phyloP scores from a whole-genome alignment of 129 eudicot species.

The Helichrysum umbraculigerum region DNA sequence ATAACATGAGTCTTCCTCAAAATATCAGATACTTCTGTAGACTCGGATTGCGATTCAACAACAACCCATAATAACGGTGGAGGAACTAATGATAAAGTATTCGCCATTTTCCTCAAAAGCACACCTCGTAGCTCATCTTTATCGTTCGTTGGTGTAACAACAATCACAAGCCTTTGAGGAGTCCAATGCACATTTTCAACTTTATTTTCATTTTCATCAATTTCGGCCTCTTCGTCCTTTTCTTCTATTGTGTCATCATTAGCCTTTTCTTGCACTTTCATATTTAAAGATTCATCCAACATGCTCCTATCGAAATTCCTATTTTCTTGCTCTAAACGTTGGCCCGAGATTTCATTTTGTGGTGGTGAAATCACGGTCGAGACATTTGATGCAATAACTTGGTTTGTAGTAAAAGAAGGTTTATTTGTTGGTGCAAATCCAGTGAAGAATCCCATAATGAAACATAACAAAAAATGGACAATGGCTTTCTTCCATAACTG shows the following conservation, averaged over 20 bases:
- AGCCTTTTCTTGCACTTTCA: constrained; percentile 32
- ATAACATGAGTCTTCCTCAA: constrained; percentile 78
- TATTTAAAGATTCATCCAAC: constrained; percentile 38
- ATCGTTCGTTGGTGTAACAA: constrained; percentile 70
- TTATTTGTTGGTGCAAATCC: constrained; percentile 86
- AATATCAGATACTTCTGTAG: constrained; percentile 67
- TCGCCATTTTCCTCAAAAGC: constrained; percentile 59
- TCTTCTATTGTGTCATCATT: constrained; percentile 17
- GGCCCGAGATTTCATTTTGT: constrained; percentile 26
- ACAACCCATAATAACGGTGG: constrained; percentile 86
- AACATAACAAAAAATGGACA: constrained; percentile 82
- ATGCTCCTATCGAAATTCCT: constrained; percentile 43
- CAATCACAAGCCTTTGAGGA: constrained; percentile 60
- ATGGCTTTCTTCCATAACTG: constrained; percentile 79
- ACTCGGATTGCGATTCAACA: constrained; percentile 63
- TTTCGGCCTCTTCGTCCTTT: constrained; percentile 8
- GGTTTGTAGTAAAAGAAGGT: constrained; percentile 32
- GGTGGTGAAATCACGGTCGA: constrained; percentile 50
- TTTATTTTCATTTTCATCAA: neutral
- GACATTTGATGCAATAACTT: constrained; percentile 21
- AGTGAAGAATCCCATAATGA: constrained; percentile 84
- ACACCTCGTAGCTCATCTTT: constrained; percentile 53
- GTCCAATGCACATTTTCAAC: constrained; percentile 20
- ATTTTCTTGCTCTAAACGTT: constrained; percentile 21
- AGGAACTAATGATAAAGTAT: constrained; percentile 65